Evolutionary conservation across 129 eudicot species (phyloP).

Genomic region (Escallonia herrerae): DNA sequence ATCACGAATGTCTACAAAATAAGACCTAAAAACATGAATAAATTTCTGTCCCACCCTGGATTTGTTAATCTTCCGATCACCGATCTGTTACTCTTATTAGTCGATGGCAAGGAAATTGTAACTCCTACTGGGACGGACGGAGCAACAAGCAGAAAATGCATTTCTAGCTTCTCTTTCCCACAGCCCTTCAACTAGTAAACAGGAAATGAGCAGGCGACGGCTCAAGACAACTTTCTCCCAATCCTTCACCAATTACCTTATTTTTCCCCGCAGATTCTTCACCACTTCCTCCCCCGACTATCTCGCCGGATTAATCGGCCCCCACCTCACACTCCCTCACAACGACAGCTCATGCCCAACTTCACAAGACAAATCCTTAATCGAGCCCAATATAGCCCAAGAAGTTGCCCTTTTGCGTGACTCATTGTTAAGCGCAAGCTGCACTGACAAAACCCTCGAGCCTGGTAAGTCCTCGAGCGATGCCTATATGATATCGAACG

Average conservation of each 20-base stretch:
- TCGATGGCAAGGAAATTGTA: too few species aligned
- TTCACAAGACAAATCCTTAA: constrained; percentile 10
- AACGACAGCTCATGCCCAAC: neutral
- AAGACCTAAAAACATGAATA: too few species aligned
- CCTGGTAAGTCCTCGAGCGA: constrained; percentile 40
- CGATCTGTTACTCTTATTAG: too few species aligned
- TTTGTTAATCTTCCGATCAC: too few species aligned
- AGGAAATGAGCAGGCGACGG: constrained; percentile 40
- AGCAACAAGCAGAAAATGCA: too few species aligned
- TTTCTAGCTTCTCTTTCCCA: too few species aligned
- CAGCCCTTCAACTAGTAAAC: neutral
- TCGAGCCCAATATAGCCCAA: constrained; percentile 24
- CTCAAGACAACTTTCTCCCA: constrained; percentile 20
- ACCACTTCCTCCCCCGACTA: constrained; percentile 30
- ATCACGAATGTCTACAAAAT: too few species aligned
- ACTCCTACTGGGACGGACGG: too few species aligned
- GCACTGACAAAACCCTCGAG: constrained; percentile 8
- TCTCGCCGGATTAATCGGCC: constrained; percentile 37
- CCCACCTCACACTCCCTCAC: constrained; percentile 16
- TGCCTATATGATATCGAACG: constrained; percentile 32
- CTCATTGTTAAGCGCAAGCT: constrained; percentile 25
- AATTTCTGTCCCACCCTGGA: too few species aligned
- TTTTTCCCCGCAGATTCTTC: constrained; percentile 27
- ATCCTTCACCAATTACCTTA: constrained; percentile 7
- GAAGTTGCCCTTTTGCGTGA: constrained; percentile 38